These are phyloP conservation scores for Leccinum truebloodii DNA, from an alignment of 768 basidiomycete species.

Conservation along the genomic window DNA sequence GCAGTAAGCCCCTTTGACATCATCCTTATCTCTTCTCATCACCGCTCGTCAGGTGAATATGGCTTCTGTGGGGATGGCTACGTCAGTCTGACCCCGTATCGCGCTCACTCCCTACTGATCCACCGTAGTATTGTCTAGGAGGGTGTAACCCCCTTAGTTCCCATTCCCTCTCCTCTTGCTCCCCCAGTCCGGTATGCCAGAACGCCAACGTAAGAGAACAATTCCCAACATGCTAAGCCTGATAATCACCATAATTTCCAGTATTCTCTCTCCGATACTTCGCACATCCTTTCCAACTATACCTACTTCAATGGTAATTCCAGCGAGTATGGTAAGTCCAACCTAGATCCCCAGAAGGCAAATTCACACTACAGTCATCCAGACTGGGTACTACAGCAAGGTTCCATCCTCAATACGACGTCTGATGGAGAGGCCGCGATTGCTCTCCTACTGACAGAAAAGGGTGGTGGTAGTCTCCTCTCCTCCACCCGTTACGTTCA, in stretches of 20 bases:
- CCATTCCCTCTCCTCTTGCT: conserved; percentile 61
- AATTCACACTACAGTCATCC: background rate
- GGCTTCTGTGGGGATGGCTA: conserved; percentile 52
- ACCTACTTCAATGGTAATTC: conserved; percentile 76
- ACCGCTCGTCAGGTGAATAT: conserved; percentile 42
- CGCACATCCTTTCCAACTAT: conserved; percentile 64
- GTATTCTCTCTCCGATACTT: conserved; percentile 65
- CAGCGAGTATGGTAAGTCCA: conserved; percentile 55
- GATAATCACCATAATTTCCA: conserved; percentile 25
- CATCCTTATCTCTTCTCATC: background rate
- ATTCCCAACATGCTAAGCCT: background rate
- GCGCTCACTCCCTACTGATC: conserved; percentile 9
- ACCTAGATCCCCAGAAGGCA: background rate
- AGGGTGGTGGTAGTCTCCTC: conserved; percentile 74
- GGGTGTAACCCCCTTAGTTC: conserved; percentile 86
- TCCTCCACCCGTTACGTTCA: conserved; percentile 81
- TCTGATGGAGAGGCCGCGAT: conserved; percentile 59
- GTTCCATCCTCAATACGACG: conserved; percentile 65
- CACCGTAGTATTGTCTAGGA: conserved; percentile 69
- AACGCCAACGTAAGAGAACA: conserved; percentile 49
- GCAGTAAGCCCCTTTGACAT: conserved; percentile 36
- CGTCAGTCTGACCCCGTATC: conserved; percentile 27
- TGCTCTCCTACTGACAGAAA: conserved; percentile 64
- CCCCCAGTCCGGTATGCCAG: conserved; percentile 71
- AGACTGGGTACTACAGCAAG: conserved; percentile 77